Percentiles rank a stretch among this genome's conserved stretches.
phyloP scores from a whole-genome alignment of 192 early-diverging fungal genomes.

The Backusella luteola region DNA sequence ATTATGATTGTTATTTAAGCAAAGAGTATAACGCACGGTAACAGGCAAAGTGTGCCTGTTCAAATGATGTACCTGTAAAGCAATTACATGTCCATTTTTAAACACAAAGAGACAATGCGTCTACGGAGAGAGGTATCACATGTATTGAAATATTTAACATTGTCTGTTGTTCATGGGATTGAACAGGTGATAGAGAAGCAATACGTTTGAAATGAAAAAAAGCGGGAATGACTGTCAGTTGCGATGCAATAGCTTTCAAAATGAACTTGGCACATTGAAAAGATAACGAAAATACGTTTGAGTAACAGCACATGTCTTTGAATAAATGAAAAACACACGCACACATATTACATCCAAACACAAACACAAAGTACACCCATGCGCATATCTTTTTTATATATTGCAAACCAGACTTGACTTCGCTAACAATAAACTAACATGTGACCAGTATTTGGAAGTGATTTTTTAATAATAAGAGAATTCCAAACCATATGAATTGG shows the following conservation, averaged over 20 bases:
- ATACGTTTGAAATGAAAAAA: not conserved
- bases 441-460: not conserved
- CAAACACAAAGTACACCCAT: not conserved
- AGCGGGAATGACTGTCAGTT: slow-evolving; percentile 2
- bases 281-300: not conserved
- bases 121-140: not conserved
- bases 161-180: not conserved
- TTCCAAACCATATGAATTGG: too few relatives aligned
- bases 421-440: not conserved
- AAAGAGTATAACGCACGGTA: not conserved
- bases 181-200: not conserved
- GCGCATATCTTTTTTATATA: not conserved
- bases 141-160: not conserved
- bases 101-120: not conserved
- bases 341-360: not conserved
- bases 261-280: not conserved
- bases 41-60: not conserved
- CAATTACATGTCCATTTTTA: not conserved
- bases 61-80: not conserved
- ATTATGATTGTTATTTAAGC: too few relatives aligned
- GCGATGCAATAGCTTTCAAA: not conserved
- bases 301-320: not conserved
- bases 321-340: not conserved
- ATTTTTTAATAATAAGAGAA: too few relatives aligned
- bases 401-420: not conserved